Conservation (phyloP, 371 early-diverging fungal genomes). For the Dichotomocladium elegans region DNA sequence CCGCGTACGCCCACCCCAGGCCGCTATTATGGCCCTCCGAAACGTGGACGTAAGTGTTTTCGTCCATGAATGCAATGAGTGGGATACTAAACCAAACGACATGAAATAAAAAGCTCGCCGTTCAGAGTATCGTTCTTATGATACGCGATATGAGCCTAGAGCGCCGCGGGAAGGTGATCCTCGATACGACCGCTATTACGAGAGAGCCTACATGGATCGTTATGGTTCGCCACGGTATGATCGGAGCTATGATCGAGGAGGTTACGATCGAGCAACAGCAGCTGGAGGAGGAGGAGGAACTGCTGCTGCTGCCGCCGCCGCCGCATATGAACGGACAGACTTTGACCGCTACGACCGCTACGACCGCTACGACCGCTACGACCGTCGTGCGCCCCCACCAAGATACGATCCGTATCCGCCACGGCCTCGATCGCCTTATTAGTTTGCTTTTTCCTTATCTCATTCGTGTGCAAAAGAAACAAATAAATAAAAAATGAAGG, state of each 20-base stretch:
- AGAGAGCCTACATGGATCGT: slow-evolving; percentile 54
- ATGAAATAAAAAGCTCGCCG: no score
- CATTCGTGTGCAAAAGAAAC: no score
- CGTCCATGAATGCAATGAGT: no score
- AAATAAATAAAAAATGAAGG: no score
- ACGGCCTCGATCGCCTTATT: slow-evolving; percentile 51
- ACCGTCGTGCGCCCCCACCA: slow-evolving; percentile 50
- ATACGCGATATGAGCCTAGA: slow-evolving; percentile 21
- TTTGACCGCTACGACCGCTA: slow-evolving; percentile 50
- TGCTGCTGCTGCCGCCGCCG: no score
- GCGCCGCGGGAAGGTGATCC: slow-evolving; percentile 35
- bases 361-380: slow-evolving; percentile 57
- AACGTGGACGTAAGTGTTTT: slow-evolving; percentile 44
- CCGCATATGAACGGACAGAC: no score
- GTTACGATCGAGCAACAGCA: no score
- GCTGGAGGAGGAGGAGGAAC: no score
- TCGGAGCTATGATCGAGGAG: slow-evolving; percentile 43
- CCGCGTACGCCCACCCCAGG: slow-evolving; percentile 88
- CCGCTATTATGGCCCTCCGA: slow-evolving; percentile 80
- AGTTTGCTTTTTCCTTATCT: no score
- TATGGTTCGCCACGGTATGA: slow-evolving; percentile 51
- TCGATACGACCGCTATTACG: slow-evolving; percentile 46
- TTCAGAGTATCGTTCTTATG: slow-evolving; percentile 17
- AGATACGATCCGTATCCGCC: slow-evolving; percentile 55
- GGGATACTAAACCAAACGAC: no score